Evolutionary conservation across 169 alveolate genomes (phyloP).

Genomic region (Eimeria tenella): DNA sequence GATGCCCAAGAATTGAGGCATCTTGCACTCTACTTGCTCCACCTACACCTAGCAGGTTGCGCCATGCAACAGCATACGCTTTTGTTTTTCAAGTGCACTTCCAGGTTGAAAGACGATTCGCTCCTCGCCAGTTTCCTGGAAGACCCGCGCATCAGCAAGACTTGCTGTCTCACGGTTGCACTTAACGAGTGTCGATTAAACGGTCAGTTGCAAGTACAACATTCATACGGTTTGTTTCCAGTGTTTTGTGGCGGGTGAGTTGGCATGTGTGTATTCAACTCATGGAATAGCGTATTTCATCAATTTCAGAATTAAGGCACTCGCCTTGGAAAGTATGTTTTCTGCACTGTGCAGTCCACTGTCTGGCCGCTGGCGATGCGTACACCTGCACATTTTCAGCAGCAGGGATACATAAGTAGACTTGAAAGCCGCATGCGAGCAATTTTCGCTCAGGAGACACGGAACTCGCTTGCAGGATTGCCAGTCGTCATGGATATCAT

Average conservation of each 20-base stretch:
- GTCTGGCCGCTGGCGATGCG: neutral
- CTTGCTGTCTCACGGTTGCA: constrained; percentile 66
- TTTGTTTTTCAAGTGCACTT: constrained; percentile 75
- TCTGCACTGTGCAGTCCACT: neutral
- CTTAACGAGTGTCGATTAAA: constrained; percentile 72
- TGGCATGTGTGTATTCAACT: no score
- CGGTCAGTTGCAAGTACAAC: constrained; percentile 8
- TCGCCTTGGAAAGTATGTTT: no score
- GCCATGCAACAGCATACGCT: constrained; percentile 75
- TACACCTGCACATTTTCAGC: neutral
- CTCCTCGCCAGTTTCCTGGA: constrained; percentile 72
- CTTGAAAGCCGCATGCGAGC: neutral
- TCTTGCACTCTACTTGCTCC: constrained; percentile 74
- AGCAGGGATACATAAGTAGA: no score
- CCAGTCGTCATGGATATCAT: constrained; percentile 77
- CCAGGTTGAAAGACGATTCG: constrained; percentile 73
- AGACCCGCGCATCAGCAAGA: constrained; percentile 74
- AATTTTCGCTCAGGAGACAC: constrained; percentile 58
- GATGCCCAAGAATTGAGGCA: constrained; percentile 76
- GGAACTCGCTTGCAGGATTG: constrained; percentile 72
- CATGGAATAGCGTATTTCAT: no score
- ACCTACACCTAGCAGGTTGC: constrained; percentile 66
- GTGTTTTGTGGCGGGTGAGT: neutral
- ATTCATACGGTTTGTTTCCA: neutral
- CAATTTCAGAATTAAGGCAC: no score